Conservation (phyloP, 768 basidiomycete species). For the Lyophyllum decastes region DNA sequence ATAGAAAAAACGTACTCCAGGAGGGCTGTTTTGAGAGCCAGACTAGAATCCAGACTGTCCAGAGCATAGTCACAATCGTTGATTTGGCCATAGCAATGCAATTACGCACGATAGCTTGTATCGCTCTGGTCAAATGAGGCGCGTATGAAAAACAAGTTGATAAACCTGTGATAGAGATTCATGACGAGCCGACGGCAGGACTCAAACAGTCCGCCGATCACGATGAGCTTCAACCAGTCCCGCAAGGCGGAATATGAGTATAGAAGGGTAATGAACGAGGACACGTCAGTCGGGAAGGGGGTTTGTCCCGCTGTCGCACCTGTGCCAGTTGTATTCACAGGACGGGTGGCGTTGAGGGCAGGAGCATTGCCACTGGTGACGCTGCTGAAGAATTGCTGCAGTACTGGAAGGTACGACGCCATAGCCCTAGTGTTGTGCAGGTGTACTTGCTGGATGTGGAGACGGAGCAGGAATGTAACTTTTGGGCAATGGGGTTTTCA, state of each 20-base stretch:
- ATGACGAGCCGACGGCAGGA: constrained; percentile 41
- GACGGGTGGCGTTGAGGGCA: neutral
- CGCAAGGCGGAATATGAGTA: constrained; percentile 44
- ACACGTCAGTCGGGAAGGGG: constrained; percentile 9
- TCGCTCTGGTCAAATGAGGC: constrained; percentile 50
- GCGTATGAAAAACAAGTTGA: constrained; percentile 50
- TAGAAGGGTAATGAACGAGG: constrained; percentile 17
- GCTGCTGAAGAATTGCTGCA: constrained; percentile 10
- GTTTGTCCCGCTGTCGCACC: constrained; percentile 14
- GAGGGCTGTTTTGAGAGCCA: constrained; percentile 58
- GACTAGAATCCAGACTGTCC: constrained; percentile 55
- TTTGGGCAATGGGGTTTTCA: neutral
- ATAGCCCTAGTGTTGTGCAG: neutral
- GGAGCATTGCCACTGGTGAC: neutral
- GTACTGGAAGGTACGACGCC: constrained; percentile 7
- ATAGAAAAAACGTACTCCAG: constrained; percentile 43
- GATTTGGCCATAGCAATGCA: neutral
- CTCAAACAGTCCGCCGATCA: constrained; percentile 56
- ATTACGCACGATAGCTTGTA: constrained; percentile 23
- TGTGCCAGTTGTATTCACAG: neutral
- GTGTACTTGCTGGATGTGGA: neutral
- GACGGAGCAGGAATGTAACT: neutral
- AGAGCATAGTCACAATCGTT: neutral
- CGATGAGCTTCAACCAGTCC: constrained; percentile 53
- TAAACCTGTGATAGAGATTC: constrained; percentile 33